phyloP scores from a whole-genome alignment of 805 yeast genomes.

The Cyberlindnera mrakii region DNA sequence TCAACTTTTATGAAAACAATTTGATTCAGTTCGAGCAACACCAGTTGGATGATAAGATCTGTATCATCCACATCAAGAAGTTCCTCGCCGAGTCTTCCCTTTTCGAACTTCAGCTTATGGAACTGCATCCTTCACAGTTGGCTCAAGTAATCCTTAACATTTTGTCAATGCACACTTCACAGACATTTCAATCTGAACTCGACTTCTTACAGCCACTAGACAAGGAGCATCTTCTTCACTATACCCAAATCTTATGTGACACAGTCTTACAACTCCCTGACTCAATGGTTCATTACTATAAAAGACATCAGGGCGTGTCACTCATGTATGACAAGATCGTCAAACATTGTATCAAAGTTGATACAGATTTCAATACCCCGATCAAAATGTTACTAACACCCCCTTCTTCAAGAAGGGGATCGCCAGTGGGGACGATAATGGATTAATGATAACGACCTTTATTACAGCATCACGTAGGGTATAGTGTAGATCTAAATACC shows the following conservation, averaged over 20 bases:
- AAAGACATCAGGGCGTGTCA: constrained; percentile 12
- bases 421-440: constrained; percentile 17
- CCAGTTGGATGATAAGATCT: constrained; percentile 25
- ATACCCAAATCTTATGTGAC: constrained; percentile 9
- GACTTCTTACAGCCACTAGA: constrained; percentile 8
- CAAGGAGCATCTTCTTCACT: constrained; percentile 3
- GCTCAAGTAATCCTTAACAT: constrained; percentile 18
- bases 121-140: constrained; percentile 27
- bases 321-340: constrained; percentile 12
- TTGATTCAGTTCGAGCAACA: constrained; percentile 31
- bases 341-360: constrained; percentile 9
- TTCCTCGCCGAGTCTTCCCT: constrained; percentile 43
- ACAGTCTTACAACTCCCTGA: constrained; percentile 8
- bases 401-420: constrained; percentile 23
- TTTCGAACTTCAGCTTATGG: constrained; percentile 41
- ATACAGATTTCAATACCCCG: constrained; percentile 10
- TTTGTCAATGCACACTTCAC: constrained; percentile 8
- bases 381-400: constrained; percentile 18
- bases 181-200: constrained; percentile 12
- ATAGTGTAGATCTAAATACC: neutral
- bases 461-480: neutral
- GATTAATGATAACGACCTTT: neutral
- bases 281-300: constrained; percentile 9
- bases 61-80: constrained; percentile 42
- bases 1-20: constrained; percentile 38